Evolutionary conservation across 768 basidiomycete species (phyloP).

Genomic region (Trametes maxima): DNA sequence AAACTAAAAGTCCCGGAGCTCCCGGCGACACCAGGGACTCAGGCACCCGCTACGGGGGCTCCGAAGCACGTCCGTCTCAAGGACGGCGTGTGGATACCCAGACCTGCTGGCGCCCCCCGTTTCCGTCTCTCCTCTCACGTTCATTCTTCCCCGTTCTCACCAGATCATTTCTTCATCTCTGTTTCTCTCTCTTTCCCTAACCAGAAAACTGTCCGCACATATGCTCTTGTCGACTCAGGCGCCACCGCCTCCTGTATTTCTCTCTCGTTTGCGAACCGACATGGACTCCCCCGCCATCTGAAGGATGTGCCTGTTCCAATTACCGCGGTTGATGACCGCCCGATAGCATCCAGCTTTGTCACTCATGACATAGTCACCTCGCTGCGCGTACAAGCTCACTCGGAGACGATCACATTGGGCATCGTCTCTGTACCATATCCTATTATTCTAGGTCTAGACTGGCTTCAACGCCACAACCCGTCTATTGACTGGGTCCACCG

Average conservation of each 20-base stretch:
- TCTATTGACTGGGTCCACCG: slow-evolving; percentile 37
- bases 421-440: slow-evolving; percentile 39
- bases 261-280: slow-evolving; percentile 33
- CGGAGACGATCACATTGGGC: slow-evolving; percentile 32
- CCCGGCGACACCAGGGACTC: slow-evolving; percentile 21
- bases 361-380: slow-evolving; percentile 23
- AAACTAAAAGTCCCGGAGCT: slow-evolving; percentile 21
- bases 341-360: background rate
- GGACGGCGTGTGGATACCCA: slow-evolving; percentile 2
- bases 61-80: slow-evolving; percentile 5
- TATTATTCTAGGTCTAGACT: slow-evolving; percentile 41
- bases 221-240: slow-evolving; percentile 42
- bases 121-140: slow-evolving; percentile 8
- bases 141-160: slow-evolving; percentile 4
- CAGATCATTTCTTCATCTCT: slow-evolving; percentile 31
- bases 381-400: slow-evolving; percentile 30
- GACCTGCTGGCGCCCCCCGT: slow-evolving; percentile 6
- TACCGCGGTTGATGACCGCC: background rate
- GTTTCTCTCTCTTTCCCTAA: slow-evolving; percentile 35
- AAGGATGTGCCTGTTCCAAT: slow-evolving; percentile 7
- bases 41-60: slow-evolving; percentile 8
- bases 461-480: slow-evolving; percentile 41
- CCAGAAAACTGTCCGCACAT: slow-evolving; percentile 35
- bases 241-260: slow-evolving; percentile 42
- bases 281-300: background rate